Conservation (phyloP, 345 rosid genomes). For the Gossypium anomalum region DNA sequence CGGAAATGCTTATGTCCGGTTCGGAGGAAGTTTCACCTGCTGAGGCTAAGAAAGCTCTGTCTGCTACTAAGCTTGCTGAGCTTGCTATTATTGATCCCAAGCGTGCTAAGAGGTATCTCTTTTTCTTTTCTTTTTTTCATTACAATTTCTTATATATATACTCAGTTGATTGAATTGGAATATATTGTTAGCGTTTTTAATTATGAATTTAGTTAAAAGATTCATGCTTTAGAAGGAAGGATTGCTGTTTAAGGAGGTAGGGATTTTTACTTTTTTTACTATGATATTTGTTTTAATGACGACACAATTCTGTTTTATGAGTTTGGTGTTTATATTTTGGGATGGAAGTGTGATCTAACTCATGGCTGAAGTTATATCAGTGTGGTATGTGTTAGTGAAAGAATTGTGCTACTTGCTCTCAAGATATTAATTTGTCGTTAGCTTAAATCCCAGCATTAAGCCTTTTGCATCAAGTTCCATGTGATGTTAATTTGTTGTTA, state of each 20-base stretch:
- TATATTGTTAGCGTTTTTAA: background rate
- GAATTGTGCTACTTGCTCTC: background rate
- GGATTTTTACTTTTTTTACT: background rate
- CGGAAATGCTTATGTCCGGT: conserved; percentile 78
- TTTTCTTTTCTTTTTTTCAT: background rate
- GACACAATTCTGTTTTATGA: background rate
- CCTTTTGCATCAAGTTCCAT: background rate
- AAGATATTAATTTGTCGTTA: background rate
- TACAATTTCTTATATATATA: background rate
- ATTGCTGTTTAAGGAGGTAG: background rate
- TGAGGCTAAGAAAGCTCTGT: conserved; percentile 78
- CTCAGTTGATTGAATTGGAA: background rate
- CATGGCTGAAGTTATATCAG: background rate
- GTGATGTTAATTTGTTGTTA: background rate
- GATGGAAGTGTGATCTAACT: background rate
- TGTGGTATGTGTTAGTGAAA: background rate
- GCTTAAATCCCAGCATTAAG: background rate
- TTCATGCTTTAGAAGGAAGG: background rate
- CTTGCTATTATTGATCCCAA: conserved; percentile 94
- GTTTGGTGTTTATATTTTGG: background rate
- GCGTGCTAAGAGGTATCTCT: conserved; percentile 83
- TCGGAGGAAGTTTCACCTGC: conserved; percentile 48
- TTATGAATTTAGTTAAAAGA: background rate
- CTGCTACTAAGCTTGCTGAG: conserved; percentile 97
- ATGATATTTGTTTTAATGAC: background rate